Percentiles rank a stretch among this genome's conserved stretches.
Evolutionary conservation across 306 rosid genomes (phyloP).

Genomic region (Rosa lucieae): DNA sequence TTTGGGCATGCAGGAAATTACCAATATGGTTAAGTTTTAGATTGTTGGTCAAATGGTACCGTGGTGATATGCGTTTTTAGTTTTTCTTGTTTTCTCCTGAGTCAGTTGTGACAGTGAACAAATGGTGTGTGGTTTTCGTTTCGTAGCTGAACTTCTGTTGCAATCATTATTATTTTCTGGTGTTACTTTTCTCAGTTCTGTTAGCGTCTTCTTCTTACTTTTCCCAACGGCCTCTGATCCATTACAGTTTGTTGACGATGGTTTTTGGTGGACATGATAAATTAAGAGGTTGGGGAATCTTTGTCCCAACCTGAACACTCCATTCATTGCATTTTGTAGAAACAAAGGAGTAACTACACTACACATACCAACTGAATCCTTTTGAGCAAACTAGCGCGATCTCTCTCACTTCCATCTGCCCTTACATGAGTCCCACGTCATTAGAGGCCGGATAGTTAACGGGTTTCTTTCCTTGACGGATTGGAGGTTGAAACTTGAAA

Average conservation of each 20-base stretch:
- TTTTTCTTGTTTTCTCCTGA: not conserved
- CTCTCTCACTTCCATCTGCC: not conserved
- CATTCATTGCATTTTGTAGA: not conserved
- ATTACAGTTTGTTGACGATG: constrained; percentile 7
- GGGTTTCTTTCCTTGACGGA: not conserved
- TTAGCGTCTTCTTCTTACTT: constrained; percentile 19
- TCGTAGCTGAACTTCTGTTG: constrained; percentile 10
- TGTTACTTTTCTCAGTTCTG: not conserved
- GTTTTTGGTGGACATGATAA: not conserved
- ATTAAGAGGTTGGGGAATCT: not conserved
- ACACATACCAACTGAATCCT: not conserved
- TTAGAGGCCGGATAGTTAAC: not conserved
- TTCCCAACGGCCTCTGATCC: constrained; percentile 23
- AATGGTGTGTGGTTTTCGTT: constrained; percentile 14
- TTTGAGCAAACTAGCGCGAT: not conserved
- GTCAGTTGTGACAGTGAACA: constrained; percentile 16
- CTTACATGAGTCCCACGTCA: not conserved
- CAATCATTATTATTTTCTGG: constrained; percentile 21
- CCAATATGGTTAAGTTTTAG: not conserved
- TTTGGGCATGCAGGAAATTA: constrained; percentile 11
- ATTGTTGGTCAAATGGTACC: not conserved
- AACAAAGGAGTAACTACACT: not conserved
- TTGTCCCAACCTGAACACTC: not conserved
- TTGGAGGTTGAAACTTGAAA: not conserved
- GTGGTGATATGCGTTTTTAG: constrained; percentile 16